These are phyloP conservation scores for Chrysochromulina parva DNA, from an alignment of 78 protist species.

Conservation along the genomic window DNA sequence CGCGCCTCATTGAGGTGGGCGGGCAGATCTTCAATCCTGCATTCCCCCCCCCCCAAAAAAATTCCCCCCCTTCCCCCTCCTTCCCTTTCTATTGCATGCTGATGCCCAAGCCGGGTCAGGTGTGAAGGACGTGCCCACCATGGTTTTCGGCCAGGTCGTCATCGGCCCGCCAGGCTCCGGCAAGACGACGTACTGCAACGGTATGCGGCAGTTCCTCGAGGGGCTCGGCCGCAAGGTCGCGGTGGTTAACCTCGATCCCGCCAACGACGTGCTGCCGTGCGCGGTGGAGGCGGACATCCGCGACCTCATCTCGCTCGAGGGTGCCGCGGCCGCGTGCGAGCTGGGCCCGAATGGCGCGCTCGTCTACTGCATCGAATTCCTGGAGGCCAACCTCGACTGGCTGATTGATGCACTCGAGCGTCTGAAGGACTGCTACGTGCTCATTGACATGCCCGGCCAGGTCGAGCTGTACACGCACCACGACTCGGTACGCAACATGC, in stretches of 20 bases:
- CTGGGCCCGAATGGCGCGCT: slow-evolving; percentile 97
- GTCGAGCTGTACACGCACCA: slow-evolving; percentile 96
- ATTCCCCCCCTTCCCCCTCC: too few relatives aligned
- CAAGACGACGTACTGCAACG: slow-evolving; percentile 93
- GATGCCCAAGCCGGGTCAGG: too few relatives aligned
- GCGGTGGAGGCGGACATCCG: slow-evolving; percentile 66
- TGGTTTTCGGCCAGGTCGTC: slow-evolving; percentile 86
- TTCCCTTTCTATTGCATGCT: too few relatives aligned
- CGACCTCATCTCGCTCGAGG: slow-evolving; percentile 66
- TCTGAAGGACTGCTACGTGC: slow-evolving; percentile 56
- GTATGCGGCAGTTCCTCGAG: slow-evolving; percentile 20
- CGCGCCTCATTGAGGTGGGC: too few relatives aligned
- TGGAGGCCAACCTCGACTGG: slow-evolving; percentile 91
- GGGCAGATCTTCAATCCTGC: too few relatives aligned
- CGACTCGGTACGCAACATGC: slow-evolving; percentile 64
- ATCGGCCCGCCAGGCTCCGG: slow-evolving; percentile 97
- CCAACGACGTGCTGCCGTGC: slow-evolving; percentile 86
- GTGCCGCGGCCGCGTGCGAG: slow-evolving; percentile 67
- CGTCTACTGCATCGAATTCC: slow-evolving; percentile 84
- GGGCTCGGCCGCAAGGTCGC: slow-evolving; percentile 47
- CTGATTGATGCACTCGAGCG: slow-evolving; percentile 63
- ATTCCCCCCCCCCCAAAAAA: too few relatives aligned
- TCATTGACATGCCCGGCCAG: slow-evolving; percentile 98
- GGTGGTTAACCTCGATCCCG: slow-evolving; percentile 95
- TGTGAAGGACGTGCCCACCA: background rate